These are phyloP conservation scores for Albatrellus sp. DNA, from an alignment of 1,284 basidiomycete species.

Conservation along the genomic window DNA sequence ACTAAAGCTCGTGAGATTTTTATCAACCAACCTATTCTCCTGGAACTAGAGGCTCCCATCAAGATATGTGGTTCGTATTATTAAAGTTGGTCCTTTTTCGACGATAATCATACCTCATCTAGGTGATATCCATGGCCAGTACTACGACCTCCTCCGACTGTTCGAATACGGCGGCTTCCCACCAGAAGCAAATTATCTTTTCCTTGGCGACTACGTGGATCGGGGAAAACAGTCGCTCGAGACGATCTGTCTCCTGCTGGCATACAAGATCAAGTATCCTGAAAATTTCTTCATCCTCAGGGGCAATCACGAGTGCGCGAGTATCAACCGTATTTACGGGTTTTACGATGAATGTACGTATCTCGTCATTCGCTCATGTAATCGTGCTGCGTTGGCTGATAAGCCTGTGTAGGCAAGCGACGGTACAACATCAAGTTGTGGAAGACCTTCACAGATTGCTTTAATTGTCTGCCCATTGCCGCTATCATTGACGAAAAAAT, in stretches of 20 bases:
- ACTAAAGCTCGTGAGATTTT: conserved; percentile 93
- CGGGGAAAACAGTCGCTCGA: conserved; percentile 91
- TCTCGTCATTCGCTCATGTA: conserved; percentile 2
- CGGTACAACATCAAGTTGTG: conserved; percentile 97
- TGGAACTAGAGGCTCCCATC: conserved; percentile 92
- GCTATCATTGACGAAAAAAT: conserved; percentile 98
- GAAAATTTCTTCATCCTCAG: conserved; percentile 96
- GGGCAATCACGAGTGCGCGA: conserved; percentile 92
- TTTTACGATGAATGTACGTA: conserved; percentile 92
- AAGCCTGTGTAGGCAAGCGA: conserved; percentile 64
- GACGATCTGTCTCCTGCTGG: conserved; percentile 83
- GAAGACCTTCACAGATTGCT: conserved; percentile 97
- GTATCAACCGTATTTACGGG: conserved; percentile 92
- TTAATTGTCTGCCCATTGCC: conserved; percentile 91
- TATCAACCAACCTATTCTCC: conserved; percentile 89
- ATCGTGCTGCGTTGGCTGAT: no score
- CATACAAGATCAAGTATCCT: conserved; percentile 97
- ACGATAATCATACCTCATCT: conserved; percentile 6
- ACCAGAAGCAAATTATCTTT: conserved; percentile 92
- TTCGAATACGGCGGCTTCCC: conserved; percentile 95
- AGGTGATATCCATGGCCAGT: conserved; percentile 95
- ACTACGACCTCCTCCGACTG: conserved; percentile 86
- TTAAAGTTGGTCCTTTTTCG: neutral
- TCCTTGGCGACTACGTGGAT: conserved; percentile 93
- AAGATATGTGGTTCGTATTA: conserved; percentile 84